Percentiles rank a stretch among this genome's conserved stretches.
These are phyloP conservation scores for Gypsophila paniculata DNA, from an alignment of 179 eudicot genomes.

Conservation along the genomic window DNA sequence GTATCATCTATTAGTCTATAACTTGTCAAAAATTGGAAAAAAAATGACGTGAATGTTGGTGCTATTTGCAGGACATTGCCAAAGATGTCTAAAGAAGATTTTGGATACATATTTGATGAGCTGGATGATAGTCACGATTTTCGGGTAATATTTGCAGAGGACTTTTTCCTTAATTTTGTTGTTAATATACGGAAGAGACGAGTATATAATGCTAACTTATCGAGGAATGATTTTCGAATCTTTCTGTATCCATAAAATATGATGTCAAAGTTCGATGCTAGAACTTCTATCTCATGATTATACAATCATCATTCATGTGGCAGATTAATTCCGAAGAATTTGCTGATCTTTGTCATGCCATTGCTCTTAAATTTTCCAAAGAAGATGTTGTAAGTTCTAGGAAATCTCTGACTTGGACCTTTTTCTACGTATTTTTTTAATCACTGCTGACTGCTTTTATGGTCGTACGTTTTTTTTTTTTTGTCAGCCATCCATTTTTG, in stretches of 20 bases:
- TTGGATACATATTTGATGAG: slow-evolving; percentile 72
- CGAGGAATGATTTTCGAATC: not conserved
- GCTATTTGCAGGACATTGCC: slow-evolving; percentile 67
- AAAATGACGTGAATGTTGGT: not conserved
- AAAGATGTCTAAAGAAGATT: slow-evolving; percentile 77
- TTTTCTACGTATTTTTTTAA: not conserved
- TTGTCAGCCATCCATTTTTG: slow-evolving; percentile 64
- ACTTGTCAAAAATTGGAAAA: too few species aligned
- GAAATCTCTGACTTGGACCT: not conserved
- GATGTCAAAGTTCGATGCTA: not conserved
- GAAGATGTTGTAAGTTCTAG: slow-evolving; percentile 66
- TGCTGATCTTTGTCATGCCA: slow-evolving; percentile 90
- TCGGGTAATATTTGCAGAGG: slow-evolving; percentile 39
- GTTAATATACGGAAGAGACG: not conserved
- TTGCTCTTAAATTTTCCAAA: slow-evolving; percentile 79
- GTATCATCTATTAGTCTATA: too few species aligned
- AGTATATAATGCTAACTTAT: not conserved
- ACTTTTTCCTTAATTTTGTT: not conserved
- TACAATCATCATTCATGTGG: slow-evolving; percentile 15
- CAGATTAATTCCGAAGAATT: slow-evolving; percentile 87
- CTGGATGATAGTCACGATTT: slow-evolving; percentile 83
- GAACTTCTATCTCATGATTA: not conserved
- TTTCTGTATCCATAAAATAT: not conserved
- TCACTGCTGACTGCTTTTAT: slow-evolving; percentile 15
- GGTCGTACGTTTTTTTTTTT: slow-evolving; percentile 23